phyloP scores from a whole-genome alignment of 345 rosid genomes.

The Melaleuca quinquenervia region DNA sequence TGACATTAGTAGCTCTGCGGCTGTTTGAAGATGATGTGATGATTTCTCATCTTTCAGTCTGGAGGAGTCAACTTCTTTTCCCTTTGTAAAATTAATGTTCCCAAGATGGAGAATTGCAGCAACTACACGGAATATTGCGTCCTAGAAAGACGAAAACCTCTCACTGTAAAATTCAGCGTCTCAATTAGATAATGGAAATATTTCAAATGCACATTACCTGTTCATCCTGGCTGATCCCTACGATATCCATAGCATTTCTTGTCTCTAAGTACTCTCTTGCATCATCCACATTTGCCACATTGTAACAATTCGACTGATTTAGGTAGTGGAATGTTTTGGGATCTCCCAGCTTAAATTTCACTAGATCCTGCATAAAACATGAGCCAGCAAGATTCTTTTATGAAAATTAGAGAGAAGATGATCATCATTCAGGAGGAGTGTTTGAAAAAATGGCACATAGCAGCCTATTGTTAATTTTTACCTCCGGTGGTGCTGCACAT shows the following conservation, averaged over 20 bases:
- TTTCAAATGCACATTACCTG: constrained; percentile 46
- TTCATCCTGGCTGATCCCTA: constrained; percentile 95
- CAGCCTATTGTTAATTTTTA: constrained; percentile 4
- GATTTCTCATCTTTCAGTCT: constrained; percentile 86
- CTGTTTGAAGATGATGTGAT: constrained; percentile 64
- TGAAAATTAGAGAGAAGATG: background rate
- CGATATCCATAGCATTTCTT: constrained; percentile 96
- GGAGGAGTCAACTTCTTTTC: constrained; percentile 88
- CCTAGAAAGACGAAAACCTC: constrained; percentile 63
- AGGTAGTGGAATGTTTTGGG: constrained; percentile 76
- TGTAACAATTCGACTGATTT: constrained; percentile 79
- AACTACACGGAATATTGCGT: constrained; percentile 85
- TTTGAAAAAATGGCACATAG: background rate
- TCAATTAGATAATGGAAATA: background rate
- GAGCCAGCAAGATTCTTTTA: constrained; percentile 16
- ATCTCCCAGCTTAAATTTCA: constrained; percentile 60
- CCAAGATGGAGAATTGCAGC: constrained; percentile 97
- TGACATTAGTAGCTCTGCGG: constrained; percentile 89
- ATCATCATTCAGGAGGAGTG: background rate
- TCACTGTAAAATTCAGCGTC: constrained; percentile 19
- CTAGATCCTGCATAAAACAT: constrained; percentile 45
- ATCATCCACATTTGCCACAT: constrained; percentile 81
- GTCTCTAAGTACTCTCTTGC: constrained; percentile 89
- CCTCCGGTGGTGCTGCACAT: constrained; percentile 97
- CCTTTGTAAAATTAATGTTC: constrained; percentile 84